phyloP scores from a whole-genome alignment of 495 filamentous ascomycete genomes.

The Saxophila tyrrhenica region DNA sequence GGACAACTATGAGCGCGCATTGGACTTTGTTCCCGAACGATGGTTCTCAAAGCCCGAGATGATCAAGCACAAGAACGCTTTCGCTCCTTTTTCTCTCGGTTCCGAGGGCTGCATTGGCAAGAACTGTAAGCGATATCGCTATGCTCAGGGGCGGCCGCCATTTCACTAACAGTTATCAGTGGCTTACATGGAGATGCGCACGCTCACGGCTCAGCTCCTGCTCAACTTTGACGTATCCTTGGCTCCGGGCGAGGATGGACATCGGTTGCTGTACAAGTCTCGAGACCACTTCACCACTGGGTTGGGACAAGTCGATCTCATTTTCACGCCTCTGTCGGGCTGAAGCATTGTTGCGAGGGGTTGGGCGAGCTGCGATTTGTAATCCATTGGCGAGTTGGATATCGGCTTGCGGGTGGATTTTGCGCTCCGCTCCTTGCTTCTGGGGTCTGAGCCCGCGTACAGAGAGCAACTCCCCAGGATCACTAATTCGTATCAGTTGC shows the following conservation, averaged over 20 bases:
- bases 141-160: not conserved
- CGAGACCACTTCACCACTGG: constrained; percentile 36
- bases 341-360: no score
- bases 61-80: constrained; percentile 36
- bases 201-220: constrained; percentile 34
- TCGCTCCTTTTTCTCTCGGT: constrained; percentile 39
- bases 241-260: constrained; percentile 33
- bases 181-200: constrained; percentile 40
- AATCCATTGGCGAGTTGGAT: no score
- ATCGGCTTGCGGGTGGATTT: no score
- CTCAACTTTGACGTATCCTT: constrained; percentile 35
- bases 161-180: constrained; percentile 20
- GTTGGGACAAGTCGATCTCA: constrained; percentile 19
- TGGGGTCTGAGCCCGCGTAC: no score
- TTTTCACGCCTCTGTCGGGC: constrained; percentile 4
- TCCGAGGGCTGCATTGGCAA: constrained; percentile 41
- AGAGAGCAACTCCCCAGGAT: no score
- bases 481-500: no score
- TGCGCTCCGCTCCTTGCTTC: no score
- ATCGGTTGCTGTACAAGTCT: constrained; percentile 26
- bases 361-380: no score
- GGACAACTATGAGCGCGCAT: constrained; percentile 26
- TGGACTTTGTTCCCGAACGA: constrained; percentile 45
- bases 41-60: constrained; percentile 39
- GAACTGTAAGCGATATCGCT: constrained; percentile 4